phyloP scores from a whole-genome alignment of 306 rosid species.

The Begonia fuchsioides region DNA sequence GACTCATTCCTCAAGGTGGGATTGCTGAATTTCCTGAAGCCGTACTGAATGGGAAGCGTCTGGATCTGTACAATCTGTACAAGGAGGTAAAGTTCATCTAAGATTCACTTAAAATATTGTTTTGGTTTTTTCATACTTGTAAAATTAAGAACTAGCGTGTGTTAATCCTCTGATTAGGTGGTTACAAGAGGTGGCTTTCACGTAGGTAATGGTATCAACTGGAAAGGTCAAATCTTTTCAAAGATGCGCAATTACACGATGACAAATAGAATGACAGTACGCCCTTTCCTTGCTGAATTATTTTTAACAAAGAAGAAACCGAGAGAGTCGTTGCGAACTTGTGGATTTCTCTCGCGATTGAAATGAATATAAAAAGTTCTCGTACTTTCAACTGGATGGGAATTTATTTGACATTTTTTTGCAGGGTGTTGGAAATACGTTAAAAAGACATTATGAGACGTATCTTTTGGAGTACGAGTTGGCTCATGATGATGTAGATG shows the following conservation, averaged over 20 bases:
- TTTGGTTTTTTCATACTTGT: too few species aligned
- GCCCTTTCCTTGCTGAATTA: constrained; percentile 5
- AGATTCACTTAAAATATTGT: too few species aligned
- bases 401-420: constrained; percentile 3
- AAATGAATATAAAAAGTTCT: too few species aligned
- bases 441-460: constrained; percentile 94
- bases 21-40: constrained; percentile 91
- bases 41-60: too few species aligned
- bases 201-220: constrained; percentile 98
- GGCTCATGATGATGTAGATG: constrained; percentile 98
- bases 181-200: constrained; percentile 99
- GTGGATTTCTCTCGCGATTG: too few species aligned
- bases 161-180: constrained; percentile 31
- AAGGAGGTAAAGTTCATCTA: constrained; percentile 47
- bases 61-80: constrained; percentile 92
- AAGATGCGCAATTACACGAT: constrained; percentile 97
- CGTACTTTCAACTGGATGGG: too few species aligned
- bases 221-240: too few species aligned
- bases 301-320: too few species aligned
- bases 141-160: neutral
- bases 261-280: constrained; percentile 98
- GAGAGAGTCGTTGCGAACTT: too few species aligned
- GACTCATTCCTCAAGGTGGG: constrained; percentile 93
- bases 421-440: constrained; percentile 99
- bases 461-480: constrained; percentile 91